Percentiles rank a stretch among this genome's conserved stretches.
These are phyloP conservation scores for Leucocoprinus leucothites DNA, from an alignment of 768 basidiomycete genomes.

Conservation along the genomic window DNA sequence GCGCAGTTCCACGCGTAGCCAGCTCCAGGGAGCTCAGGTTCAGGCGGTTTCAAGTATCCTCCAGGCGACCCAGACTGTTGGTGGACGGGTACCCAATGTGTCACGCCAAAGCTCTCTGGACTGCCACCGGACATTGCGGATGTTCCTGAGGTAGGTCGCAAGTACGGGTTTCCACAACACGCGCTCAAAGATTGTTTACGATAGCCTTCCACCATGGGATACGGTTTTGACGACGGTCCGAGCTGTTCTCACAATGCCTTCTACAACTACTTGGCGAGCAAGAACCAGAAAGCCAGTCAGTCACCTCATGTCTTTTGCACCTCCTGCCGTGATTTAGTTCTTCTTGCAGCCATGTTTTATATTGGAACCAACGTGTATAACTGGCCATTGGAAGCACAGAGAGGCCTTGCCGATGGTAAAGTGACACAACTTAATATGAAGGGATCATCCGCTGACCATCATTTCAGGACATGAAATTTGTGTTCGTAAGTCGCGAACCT, in stretches of 20 bases:
- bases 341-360: constrained; percentile 53
- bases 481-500: constrained; percentile 41
- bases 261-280: constrained; percentile 47
- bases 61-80: constrained; percentile 48
- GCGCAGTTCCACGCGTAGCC: neutral
- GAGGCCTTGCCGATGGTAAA: constrained; percentile 48
- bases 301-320: neutral
- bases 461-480: constrained; percentile 53
- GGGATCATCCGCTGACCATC: neutral
- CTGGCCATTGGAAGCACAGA: constrained; percentile 54
- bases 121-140: constrained; percentile 39
- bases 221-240: constrained; percentile 64
- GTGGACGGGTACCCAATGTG: constrained; percentile 45
- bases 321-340: neutral
- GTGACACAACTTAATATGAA: neutral
- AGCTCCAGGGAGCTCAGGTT: neutral
- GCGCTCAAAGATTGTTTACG: neutral
- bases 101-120: constrained; percentile 41
- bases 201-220: constrained; percentile 54
- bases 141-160: constrained; percentile 46
- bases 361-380: constrained; percentile 57
- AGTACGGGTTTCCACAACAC: neutral
- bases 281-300: constrained; percentile 62
- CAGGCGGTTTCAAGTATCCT: neutral
- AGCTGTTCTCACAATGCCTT: constrained; percentile 64